Evolutionary conservation across 2,329 filamentous ascomycete species (phyloP), one percentile per base, ranked within the genome.

Genomic region (Paraphoma sp.): DNA sequence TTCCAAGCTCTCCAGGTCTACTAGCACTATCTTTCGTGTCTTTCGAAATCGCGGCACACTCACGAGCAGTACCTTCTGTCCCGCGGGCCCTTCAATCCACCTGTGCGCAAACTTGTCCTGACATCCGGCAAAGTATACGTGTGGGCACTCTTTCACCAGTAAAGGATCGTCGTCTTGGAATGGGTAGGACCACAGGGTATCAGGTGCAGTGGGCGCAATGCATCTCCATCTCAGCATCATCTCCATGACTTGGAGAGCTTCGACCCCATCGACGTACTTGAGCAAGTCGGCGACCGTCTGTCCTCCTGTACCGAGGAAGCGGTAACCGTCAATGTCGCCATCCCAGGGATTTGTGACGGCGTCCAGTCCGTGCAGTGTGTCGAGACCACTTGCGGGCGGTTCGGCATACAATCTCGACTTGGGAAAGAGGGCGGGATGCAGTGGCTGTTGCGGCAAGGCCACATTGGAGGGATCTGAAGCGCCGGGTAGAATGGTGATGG

Each of bases 171-270:
- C 86, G 16, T 95, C 91, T 77, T 98, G 93, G 78, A 97, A 99
- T 0, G 95, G 95, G 72, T 98, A 99, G 71, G 91, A 93, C 91
- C 93, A 97, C 43, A 99, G 75, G 0, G 96, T 99, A 77, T 99
- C 96, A 0, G 96, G 95, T 1, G 95, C 95, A 0, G 95, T 99
- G 1, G 95, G 95, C 5, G 95, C 95, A 63, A 88, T 88, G 72
- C 92, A 91, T 59, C 95, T 86, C 95, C 95, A 99, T 56, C 93
- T 85, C 64, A 96, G 88, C 87, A 96, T 95, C 54, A 89, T 89
- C 77, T 98, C 95, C 90, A 98, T 95, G 85, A 97, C 91, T 45
- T 89, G 89, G 28, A 98, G 72, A 17, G 93, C 81, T 65, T 93
- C 87, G 42, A 92, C 87, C 36, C 86, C 88, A 54, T 89, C 87